Evolutionary conservation across 139 green algal genomes (phyloP).

Genomic region (Chlamydomonas sphaeroides): DNA sequence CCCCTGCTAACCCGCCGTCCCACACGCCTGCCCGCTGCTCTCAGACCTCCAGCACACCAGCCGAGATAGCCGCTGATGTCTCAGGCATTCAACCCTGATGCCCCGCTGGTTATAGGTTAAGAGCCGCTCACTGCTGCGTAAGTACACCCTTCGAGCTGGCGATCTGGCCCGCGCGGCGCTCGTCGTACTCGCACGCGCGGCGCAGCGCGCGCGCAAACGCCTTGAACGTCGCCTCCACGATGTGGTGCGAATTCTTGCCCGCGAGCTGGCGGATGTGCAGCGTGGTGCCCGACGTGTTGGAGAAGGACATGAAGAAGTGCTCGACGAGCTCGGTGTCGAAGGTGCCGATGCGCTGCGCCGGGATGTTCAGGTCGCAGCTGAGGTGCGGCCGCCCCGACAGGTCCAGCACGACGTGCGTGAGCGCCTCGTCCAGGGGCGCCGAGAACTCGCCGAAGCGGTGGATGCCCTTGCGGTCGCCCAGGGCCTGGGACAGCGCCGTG

Average conservation of each 20-base stretch:
- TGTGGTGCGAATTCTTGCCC: conserved; percentile 98
- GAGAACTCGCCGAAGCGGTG: conserved; percentile 95
- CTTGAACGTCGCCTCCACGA: conserved; percentile 99
- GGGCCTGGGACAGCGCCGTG: conserved; percentile 70
- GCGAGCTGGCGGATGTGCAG: conserved; percentile 91
- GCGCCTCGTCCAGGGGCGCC: conserved; percentile 93
- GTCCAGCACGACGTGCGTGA: conserved; percentile 93
- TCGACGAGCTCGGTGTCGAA: conserved; percentile 97
- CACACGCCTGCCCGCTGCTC: too few species aligned
- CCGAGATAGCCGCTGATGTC: too few species aligned
- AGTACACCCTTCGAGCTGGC: conserved; percentile 93
- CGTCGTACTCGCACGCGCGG: conserved; percentile 87
- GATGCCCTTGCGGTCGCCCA: conserved; percentile 96
- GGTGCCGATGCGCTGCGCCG: conserved; percentile 91
- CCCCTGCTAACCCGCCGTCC: too few species aligned
- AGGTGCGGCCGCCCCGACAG: conserved; percentile 93
- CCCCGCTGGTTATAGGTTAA: too few species aligned
- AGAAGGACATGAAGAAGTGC: conserved; percentile 97
- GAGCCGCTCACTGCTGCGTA: conserved; percentile 81
- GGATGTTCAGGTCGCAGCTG: conserved; percentile 82
- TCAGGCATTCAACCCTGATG: too few species aligned
- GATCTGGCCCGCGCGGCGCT: conserved; percentile 80
- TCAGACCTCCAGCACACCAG: too few species aligned
- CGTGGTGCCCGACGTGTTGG: conserved; percentile 93
- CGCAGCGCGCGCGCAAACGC: conserved; percentile 96